phyloP scores from a whole-genome alignment of 306 rosid species.

The Sechiopsis laciniata region DNA sequence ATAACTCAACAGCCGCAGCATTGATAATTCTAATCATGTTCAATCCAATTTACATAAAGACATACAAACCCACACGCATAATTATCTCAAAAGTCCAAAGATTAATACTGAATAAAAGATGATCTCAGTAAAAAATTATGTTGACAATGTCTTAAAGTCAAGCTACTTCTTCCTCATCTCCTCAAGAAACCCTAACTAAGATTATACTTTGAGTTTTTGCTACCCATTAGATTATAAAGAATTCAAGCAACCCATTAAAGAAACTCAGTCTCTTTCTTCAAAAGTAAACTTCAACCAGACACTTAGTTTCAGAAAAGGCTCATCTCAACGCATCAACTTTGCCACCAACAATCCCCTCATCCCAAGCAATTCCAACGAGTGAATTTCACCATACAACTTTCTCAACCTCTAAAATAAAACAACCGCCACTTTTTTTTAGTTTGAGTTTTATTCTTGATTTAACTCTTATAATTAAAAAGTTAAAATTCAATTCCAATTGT shows the following conservation, averaged over 20 bases:
- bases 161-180: neutral
- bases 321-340: slow-evolving; percentile 18
- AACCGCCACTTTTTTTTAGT: neutral
- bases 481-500: no score
- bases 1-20: slow-evolving; percentile 17
- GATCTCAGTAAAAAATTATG: neutral
- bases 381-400: slow-evolving; percentile 20
- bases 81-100: slow-evolving; percentile 9
- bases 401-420: neutral
- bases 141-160: neutral
- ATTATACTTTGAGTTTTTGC: neutral
- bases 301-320: neutral
- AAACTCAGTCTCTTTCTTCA: slow-evolving; percentile 20
- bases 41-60: slow-evolving; percentile 12
- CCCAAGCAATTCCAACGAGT: slow-evolving; percentile 26
- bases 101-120: slow-evolving; percentile 5
- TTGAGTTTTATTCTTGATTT: neutral
- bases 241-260: slow-evolving; percentile 11
- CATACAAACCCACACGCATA: slow-evolving; percentile 1
- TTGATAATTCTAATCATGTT: slow-evolving; percentile 14
- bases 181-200: neutral
- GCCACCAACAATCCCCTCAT: slow-evolving; percentile 27
- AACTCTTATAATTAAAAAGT: no score
- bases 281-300: slow-evolving; percentile 24
- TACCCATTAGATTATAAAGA: neutral